phyloP scores from a whole-genome alignment of 768 basidiomycete genomes.

The Asterophora lycoperdoides region DNA sequence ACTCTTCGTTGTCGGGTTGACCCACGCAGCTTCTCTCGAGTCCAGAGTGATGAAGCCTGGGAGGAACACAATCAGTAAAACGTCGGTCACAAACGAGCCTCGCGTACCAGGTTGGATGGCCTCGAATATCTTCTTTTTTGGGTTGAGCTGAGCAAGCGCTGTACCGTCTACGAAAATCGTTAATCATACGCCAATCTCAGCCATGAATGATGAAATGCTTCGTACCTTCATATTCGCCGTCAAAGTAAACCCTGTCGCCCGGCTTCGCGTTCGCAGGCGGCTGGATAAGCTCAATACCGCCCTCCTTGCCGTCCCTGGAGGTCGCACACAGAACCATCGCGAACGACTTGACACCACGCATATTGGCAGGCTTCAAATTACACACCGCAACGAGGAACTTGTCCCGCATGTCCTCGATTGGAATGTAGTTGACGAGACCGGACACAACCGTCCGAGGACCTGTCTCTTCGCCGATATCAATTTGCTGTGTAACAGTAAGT shows the following conservation, averaged over 20 bases:
- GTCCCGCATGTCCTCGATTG: conserved; percentile 89
- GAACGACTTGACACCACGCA: conserved; percentile 97
- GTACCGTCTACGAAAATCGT: conserved; percentile 39
- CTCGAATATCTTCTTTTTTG: conserved; percentile 99
- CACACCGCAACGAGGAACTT: conserved; percentile 82
- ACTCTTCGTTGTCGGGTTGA: conserved; percentile 74
- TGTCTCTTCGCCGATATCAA: conserved; percentile 91
- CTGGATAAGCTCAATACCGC: conserved; percentile 85
- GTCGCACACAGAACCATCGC: conserved; percentile 95
- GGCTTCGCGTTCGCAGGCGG: conserved; percentile 84
- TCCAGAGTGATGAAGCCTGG: conserved; percentile 87
- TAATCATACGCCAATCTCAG: conserved; percentile 1
- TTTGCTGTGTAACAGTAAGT: conserved; percentile 55
- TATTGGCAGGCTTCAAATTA: conserved; percentile 92
- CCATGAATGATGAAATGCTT: not conserved
- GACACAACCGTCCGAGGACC: conserved; percentile 97
- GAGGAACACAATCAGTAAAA: not conserved
- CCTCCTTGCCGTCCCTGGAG: conserved; percentile 83
- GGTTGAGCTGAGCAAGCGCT: conserved; percentile 85
- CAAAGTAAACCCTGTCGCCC: conserved; percentile 94
- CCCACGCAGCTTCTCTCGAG: conserved; percentile 86
- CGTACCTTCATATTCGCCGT: conserved; percentile 85
- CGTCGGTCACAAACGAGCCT: too few relatives aligned
- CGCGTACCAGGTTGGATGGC: conserved; percentile 81
- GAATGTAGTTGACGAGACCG: conserved; percentile 93